Conservation (phyloP, 2,329 filamentous ascomycete genomes). For the Neospermospora avenae region DNA sequence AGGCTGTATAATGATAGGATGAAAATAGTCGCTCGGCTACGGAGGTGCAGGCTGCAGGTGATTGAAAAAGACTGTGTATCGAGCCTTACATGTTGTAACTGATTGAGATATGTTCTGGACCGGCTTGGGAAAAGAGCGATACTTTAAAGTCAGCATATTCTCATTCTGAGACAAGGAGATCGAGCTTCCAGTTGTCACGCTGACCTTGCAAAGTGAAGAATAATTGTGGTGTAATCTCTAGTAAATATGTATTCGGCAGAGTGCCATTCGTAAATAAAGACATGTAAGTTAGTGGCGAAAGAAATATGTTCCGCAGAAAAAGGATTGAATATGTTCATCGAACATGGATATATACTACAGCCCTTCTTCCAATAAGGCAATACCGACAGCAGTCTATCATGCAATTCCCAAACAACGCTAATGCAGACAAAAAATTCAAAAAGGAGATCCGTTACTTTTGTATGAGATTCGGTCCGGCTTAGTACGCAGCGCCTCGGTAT, state of each 20-base stretch:
- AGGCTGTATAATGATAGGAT: conserved; percentile 4
- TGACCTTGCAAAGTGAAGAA: neutral
- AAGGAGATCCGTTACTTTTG: conserved; percentile 20
- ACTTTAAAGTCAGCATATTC: neutral
- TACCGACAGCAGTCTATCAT: neutral
- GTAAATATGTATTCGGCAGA: neutral
- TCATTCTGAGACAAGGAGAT: neutral
- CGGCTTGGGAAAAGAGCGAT: neutral
- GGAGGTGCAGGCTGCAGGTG: neutral
- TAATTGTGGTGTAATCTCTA: neutral
- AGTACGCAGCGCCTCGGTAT: conserved; percentile 31
- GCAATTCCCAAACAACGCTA: conserved; percentile 9
- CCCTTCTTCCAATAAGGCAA: neutral
- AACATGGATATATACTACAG: conserved; percentile 3
- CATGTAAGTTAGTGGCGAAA: neutral
- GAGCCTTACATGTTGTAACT: neutral
- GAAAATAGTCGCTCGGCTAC: neutral
- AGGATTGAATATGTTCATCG: conserved; percentile 2
- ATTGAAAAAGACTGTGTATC: neutral
- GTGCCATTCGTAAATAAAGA: conserved; percentile 3
- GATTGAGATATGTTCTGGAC: neutral
- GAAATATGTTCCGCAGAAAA: neutral
- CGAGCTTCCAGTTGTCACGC: neutral
- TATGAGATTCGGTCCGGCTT: conserved; percentile 9
- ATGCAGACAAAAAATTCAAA: conserved; percentile 13